Base-by-base conservation (phyloP, 495 filamentous ascomycete genomes). In the Aspergillus incahuasiensis region DNA sequence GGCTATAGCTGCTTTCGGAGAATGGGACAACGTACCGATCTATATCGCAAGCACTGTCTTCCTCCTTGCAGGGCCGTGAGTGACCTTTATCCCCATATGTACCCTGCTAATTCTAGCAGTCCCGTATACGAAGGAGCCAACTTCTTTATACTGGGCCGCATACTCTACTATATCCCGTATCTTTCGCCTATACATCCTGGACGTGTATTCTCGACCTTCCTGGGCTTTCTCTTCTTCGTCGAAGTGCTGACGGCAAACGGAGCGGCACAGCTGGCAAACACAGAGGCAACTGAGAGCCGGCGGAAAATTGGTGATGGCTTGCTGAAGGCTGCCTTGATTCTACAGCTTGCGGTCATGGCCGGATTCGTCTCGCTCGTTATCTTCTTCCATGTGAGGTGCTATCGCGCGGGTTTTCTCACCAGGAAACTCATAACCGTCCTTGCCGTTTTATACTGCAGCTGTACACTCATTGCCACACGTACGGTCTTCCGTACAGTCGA, bases 91-190 rank as follows among this genome's bases (percentile, higher is more conserved):
- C 4, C 24, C 16, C 2, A 35, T 16, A 12, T 24, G 20, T 7
- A 43, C 41, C 22, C 8, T 24, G 12, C 41, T 44, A 25, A 39
- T 12, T 2, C 43, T 2, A 44, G 24, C 12, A 88, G 85, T 6
- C 88, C 88, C 6, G 70, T 91, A 43, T 88, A 87, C 57, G 86
- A 89, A 59, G 80, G 84, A 0, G 78, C 82, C 24, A 89, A 94
- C 65, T 94, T 90, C 68, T 78, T 89, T 59, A 80, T 86, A 50
- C 81, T 92, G 19, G 89, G 86, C 21, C 85, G 88, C 6, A 82
- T 88, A 46, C 76, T 94, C 4, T 89, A 87, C 71, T 91, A 90
- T 70, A 82, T 88, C 28, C 89, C 89, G 0, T 86, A 91, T 57
- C 79, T 86, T 57, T 84, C 87, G 0, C 87, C 88, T 0, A 84